These are phyloP conservation scores for Teunomyces gatunensis DNA, from an alignment of 805 yeast species.

Conservation along the genomic window DNA sequence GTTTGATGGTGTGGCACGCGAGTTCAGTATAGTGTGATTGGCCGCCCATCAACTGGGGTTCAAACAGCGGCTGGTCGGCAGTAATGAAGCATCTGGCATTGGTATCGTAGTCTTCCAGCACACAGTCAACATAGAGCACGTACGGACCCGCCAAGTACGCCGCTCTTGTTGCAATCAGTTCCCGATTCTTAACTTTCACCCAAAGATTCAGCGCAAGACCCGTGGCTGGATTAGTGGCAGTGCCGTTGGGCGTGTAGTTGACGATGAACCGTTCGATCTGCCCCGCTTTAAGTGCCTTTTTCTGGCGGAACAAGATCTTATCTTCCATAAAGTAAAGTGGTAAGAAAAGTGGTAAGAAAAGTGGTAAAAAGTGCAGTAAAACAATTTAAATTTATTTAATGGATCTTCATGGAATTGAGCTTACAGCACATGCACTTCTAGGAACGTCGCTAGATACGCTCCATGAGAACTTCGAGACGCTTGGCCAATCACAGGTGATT, in stretches of 20 bases:
- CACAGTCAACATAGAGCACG: slow-evolving; percentile 77
- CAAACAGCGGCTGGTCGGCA: slow-evolving; percentile 75
- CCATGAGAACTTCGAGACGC: slow-evolving; percentile 47
- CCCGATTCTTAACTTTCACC: slow-evolving; percentile 67
- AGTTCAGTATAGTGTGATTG: slow-evolving; percentile 60
- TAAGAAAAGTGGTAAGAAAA: too few relatives aligned
- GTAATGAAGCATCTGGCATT: slow-evolving; percentile 55
- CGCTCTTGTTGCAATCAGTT: slow-evolving; percentile 71
- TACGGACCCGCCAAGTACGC: slow-evolving; percentile 90
- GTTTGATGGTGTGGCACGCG: slow-evolving; percentile 60
- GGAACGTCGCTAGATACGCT: slow-evolving; percentile 54
- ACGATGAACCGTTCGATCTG: slow-evolving; percentile 56
- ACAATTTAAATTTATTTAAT: neutral
- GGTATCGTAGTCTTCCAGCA: slow-evolving; percentile 62
- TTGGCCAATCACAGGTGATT: slow-evolving; percentile 57
- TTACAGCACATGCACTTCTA: slow-evolving; percentile 54
- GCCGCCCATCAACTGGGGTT: slow-evolving; percentile 69
- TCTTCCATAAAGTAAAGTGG: slow-evolving; percentile 3
- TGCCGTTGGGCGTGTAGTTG: slow-evolving; percentile 42
- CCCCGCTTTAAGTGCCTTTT: slow-evolving; percentile 52
- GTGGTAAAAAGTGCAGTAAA: slow-evolving; percentile 1
- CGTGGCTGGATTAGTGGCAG: slow-evolving; percentile 4
- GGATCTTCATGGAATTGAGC: slow-evolving; percentile 57
- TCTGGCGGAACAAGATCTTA: slow-evolving; percentile 32
- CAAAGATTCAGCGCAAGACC: slow-evolving; percentile 33